Base-by-base conservation (phyloP, 768 basidiomycete species). In the Boletus bicolor region DNA sequence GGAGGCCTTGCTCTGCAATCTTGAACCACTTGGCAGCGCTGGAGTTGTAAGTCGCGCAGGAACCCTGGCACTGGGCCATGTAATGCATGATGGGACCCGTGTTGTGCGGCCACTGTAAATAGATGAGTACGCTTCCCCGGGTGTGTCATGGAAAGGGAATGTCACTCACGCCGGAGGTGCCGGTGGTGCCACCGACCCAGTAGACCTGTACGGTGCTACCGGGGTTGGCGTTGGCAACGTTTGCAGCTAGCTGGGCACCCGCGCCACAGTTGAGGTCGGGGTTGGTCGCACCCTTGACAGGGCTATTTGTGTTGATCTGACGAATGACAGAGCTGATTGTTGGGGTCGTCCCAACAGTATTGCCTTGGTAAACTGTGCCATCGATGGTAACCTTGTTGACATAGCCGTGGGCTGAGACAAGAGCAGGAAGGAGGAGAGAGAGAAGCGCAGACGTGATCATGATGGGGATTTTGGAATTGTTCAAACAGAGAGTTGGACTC, bases 31-130 rank as follows among this genome's bases (percentile, higher is more conserved):
- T 71, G 12, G 85, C 83, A 36, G 68, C 61, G 19, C 75, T 69
- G 9, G 81, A 69, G 62, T 86, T 75, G 68, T 82, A 87, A 55
- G 80, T 65, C 54, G 77, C 69, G 68, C 87, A 90, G 9, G 80
- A 63, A 1, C 75, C 72, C n/a, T 72, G 65, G 59, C 89, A 91
- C 46, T 71, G 62, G 15, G 86, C 81, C 79, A 91, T 79, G 71
- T 91, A 91, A 42, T 84, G 85, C 71, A 89, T 73, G 72, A 88
- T 70, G 0, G 87, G 87, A 3, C 87, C 88, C 10, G 72, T 78
- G 58, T 83, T 75, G 66, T 89, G 82, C 0, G 73, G 73, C 81
- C 79, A 81, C 73, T 79, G 15, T 0, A 11, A 15, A 32, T 21
- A 11, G 14, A 8, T 56, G 8, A 59, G 21, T 38, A 46, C 5